A percentile compares a stretch with the other conserved stretches of the same genome.
phyloP scores from a whole-genome alignment of 148 eudicot species.

The Hydrangea macrophylla region DNA sequence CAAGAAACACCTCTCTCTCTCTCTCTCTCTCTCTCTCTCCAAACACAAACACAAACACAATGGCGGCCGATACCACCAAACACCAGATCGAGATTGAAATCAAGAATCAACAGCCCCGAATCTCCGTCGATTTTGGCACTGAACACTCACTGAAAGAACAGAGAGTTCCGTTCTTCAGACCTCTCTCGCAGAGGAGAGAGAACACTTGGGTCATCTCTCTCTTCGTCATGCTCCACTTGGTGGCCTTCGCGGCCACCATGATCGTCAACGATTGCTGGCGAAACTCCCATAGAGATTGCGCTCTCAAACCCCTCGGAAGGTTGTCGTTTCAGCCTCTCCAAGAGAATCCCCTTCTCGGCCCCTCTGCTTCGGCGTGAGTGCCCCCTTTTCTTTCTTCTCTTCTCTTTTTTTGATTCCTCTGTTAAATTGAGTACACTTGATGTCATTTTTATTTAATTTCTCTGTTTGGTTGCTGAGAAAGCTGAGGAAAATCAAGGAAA shows the following conservation, averaged over 20 bases:
- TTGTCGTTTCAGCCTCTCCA: slow-evolving; percentile 71
- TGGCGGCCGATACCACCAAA: slow-evolving; percentile 25
- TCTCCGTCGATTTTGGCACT: slow-evolving; percentile 10
- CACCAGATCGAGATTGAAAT: slow-evolving; percentile 32
- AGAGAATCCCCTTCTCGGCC: slow-evolving; percentile 85
- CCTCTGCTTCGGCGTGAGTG: slow-evolving; percentile 71
- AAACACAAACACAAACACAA: slow-evolving; percentile 8
- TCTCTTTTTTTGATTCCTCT: not conserved
- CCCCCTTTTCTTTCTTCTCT: not conserved
- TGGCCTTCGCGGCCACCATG: slow-evolving; percentile 56
- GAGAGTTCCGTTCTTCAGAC: slow-evolving; percentile 55
- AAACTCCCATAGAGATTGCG: slow-evolving; percentile 55
- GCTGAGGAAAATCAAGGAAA: not conserved
- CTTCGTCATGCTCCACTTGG: slow-evolving; percentile 54
- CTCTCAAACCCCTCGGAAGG: slow-evolving; percentile 40
- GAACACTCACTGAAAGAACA: slow-evolving; percentile 29
- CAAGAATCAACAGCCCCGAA: slow-evolving; percentile 17
- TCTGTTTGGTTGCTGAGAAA: not conserved
- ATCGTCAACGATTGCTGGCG: slow-evolving; percentile 68
- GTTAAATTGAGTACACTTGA: not conserved
- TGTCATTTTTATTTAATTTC: slow-evolving; percentile 3
- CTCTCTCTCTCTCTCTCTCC: slow-evolving; percentile 1
- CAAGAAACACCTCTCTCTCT: not conserved
- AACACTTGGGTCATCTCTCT: slow-evolving; percentile 75
- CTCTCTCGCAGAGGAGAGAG: slow-evolving; percentile 52